Conservation (phyloP, 1,284 basidiomycete genomes). For the Anthracocystis panici-leucophaei region DNA sequence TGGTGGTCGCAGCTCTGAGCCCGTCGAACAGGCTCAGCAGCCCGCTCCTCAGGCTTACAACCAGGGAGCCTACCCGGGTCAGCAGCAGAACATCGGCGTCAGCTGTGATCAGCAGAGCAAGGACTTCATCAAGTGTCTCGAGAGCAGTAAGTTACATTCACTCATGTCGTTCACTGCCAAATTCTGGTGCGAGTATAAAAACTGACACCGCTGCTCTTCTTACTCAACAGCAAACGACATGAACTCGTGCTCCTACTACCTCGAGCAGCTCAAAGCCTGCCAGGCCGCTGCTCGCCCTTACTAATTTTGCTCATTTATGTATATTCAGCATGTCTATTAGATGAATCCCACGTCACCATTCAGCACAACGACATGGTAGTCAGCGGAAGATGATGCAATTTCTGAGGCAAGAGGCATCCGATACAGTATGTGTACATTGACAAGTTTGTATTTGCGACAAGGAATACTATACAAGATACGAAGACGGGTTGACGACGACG, state of each 20-base stretch:
- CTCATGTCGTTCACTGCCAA: neutral
- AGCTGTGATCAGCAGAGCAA: constrained; percentile 74
- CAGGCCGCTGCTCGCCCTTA: constrained; percentile 66
- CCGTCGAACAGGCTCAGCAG: constrained; percentile 64
- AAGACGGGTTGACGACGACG: neutral
- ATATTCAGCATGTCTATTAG: constrained; percentile 15
- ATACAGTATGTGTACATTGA: constrained; percentile 4
- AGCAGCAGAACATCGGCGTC: constrained; percentile 64
- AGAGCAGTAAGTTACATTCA: constrained; percentile 52
- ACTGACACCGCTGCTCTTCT: constrained; percentile 6
- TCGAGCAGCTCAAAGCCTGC: constrained; percentile 71
- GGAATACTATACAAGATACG: constrained; percentile 8
- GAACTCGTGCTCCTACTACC: constrained; percentile 74
- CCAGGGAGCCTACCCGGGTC: constrained; percentile 31
- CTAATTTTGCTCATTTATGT: constrained; percentile 32
- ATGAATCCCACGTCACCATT: constrained; percentile 35
- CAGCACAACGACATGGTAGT: constrained; percentile 3
- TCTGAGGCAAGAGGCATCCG: neutral
- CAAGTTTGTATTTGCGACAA: neutral
- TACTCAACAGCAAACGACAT: constrained; percentile 72
- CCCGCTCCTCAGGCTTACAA: constrained; percentile 48
- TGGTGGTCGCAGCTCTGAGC: constrained; percentile 73
- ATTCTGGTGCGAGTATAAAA: neutral
- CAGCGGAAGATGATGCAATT: constrained; percentile 1
- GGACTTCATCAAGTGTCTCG: constrained; percentile 68